These are phyloP conservation scores for Penicillium coprophilum DNA, from an alignment of 495 filamentous ascomycete species.

Conservation along the genomic window DNA sequence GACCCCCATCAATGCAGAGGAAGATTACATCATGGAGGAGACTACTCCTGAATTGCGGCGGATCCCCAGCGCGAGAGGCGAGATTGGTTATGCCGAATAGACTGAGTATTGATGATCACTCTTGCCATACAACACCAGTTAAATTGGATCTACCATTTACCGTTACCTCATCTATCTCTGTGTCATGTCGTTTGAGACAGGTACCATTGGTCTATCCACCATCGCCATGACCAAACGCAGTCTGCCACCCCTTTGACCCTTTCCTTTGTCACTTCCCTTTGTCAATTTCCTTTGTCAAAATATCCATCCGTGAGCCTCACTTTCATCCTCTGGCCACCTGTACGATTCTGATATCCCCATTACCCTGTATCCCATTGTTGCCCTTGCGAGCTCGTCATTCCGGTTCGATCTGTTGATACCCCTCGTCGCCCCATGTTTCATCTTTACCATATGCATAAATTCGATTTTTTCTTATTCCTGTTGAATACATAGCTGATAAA, in stretches of 20 bases:
- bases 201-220: constrained; percentile 3
- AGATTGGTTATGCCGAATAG: constrained; percentile 53
- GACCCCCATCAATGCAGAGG: constrained; percentile 44
- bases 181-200: constrained; percentile 2
- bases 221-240: constrained; percentile 24
- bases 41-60: constrained; percentile 50
- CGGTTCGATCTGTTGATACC: constrained; percentile 45
- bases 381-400: constrained; percentile 19
- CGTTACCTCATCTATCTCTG: constrained; percentile 1
- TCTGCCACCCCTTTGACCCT: constrained; percentile 32
- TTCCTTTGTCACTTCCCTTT: constrained; percentile 32
- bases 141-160: constrained; percentile 5
- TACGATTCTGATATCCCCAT: constrained; percentile 18
- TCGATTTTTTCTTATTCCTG: constrained; percentile 7
- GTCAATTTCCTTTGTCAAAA: constrained; percentile 21
- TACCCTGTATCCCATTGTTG: constrained; percentile 8
- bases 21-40: constrained; percentile 44
- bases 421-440: constrained; percentile 36
- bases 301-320: constrained; percentile 4
- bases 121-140: not conserved
- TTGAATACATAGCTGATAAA: constrained; percentile 22
- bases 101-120: constrained; percentile 1
- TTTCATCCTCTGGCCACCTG: constrained; percentile 7
- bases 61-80: constrained; percentile 64
- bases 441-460: constrained; percentile 21